Evolutionary conservation across 192 early-diverging fungal species (phyloP).

Genomic region (Coemansia sp.): DNA sequence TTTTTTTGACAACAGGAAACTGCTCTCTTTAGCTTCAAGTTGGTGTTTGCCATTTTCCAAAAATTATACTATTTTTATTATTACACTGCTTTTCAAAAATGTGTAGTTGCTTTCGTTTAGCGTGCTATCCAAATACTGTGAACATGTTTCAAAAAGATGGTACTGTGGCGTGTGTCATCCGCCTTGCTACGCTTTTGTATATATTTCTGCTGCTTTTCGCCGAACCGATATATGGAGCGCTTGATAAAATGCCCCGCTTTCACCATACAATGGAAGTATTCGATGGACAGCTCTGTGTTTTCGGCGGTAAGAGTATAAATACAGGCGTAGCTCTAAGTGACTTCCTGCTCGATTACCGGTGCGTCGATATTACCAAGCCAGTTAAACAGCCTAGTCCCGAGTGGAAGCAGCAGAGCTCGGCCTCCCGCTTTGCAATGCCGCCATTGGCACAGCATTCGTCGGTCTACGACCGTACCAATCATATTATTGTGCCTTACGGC

Average conservation of each 20-base stretch:
- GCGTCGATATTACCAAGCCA: constrained; percentile 34
- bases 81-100: neutral
- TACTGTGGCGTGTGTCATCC: neutral
- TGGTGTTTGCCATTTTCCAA: too few species aligned
- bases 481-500: constrained; percentile 43
- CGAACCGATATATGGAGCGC: neutral
- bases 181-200: neutral
- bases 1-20: neutral
- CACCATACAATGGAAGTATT: constrained; percentile 53
- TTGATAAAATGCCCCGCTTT: constrained; percentile 29
- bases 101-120: neutral
- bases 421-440: constrained; percentile 52
- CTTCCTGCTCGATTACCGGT: constrained; percentile 44
- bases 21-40: too few species aligned
- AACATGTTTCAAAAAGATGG: neutral
- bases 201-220: neutral
- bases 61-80: too few species aligned
- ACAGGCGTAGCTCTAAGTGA: constrained; percentile 14
- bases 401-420: constrained; percentile 40
- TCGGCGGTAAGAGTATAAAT: constrained; percentile 30
- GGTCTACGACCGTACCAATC: constrained; percentile 40
- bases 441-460: constrained; percentile 46
- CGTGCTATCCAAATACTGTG: too few species aligned
- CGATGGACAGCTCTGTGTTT: constrained; percentile 44
- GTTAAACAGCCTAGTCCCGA: constrained; percentile 21